phyloP scores from a whole-genome alignment of 1,284 basidiomycete genomes.

The Fomitopsis schrenkii region DNA sequence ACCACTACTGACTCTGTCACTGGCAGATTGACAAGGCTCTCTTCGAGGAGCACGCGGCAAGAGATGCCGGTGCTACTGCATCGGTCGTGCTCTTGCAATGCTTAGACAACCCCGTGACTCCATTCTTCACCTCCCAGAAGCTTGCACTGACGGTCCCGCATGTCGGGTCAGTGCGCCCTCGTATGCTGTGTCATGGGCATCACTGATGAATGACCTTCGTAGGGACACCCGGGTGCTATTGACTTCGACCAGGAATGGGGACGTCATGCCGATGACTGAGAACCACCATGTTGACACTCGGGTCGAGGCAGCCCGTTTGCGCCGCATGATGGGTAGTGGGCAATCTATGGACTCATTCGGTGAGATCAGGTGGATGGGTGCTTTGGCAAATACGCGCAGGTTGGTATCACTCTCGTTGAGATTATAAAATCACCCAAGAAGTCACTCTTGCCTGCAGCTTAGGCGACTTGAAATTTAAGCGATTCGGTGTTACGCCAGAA shows the following conservation, averaged over 20 bases:
- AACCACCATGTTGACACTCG: conserved; percentile 91
- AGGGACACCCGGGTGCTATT: conserved; percentile 90
- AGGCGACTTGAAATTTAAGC: conserved; percentile 90
- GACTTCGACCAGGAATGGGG: conserved; percentile 70
- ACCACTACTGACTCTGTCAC: not conserved
- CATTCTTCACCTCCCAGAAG: conserved; percentile 74
- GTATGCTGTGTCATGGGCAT: not conserved
- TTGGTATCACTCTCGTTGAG: conserved; percentile 29
- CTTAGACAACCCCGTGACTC: conserved; percentile 65
- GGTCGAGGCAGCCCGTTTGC: conserved; percentile 79
- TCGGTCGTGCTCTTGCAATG: conserved; percentile 88
- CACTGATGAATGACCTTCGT: not conserved
- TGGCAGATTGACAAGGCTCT: conserved; percentile 57
- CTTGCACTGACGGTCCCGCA: conserved; percentile 87
- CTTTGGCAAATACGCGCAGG: conserved; percentile 90
- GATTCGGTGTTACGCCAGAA: conserved; percentile 90
- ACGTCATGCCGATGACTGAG: conserved; percentile 80
- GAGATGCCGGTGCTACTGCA: conserved; percentile 82
- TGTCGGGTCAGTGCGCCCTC: conserved; percentile 60
- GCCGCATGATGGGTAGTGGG: conserved; percentile 87
- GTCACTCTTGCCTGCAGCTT: conserved; percentile 46
- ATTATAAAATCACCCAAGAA: too few relatives aligned
- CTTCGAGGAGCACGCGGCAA: conserved; percentile 56
- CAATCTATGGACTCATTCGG: conserved; percentile 95
- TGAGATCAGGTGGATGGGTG: conserved; percentile 95